Percentiles rank a stretch among this genome's conserved stretches.
These are phyloP conservation scores for Penicillium soppii DNA, from an alignment of 495 filamentous ascomycete genomes.

Conservation along the genomic window DNA sequence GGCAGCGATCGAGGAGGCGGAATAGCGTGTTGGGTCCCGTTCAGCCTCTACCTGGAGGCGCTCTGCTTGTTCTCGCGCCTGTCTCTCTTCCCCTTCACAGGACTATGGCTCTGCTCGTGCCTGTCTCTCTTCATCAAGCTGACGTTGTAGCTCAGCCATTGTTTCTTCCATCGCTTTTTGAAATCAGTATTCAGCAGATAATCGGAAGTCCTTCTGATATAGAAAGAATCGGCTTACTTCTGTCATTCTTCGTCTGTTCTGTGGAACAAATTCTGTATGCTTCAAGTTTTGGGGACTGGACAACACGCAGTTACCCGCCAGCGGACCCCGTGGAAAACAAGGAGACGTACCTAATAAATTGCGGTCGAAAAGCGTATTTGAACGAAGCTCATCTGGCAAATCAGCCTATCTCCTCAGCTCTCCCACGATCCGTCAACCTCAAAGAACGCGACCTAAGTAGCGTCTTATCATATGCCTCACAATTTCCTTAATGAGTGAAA, in stretches of 20 bases:
- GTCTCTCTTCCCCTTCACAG: no score
- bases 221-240: conserved; percentile 2
- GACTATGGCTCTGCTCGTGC: no score
- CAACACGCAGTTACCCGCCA: neutral
- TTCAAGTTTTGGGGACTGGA: neutral
- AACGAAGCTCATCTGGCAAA: neutral
- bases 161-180: no score
- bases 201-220: conserved; percentile 1
- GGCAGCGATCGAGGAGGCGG: no score
- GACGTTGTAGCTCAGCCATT: no score
- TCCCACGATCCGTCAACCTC: neutral
- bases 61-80: no score
- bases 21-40: no score
- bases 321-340: neutral
- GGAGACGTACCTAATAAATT: conserved; percentile 4
- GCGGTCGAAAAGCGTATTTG: neutral
- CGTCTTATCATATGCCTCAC: neutral
- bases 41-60: no score
- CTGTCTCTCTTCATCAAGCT: no score
- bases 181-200: no score
- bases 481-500: neutral
- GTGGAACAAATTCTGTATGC: neutral
- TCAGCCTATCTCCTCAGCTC: neutral
- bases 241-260: conserved; percentile 5
- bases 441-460: neutral